Base-by-base conservation (phyloP, 2,329 filamentous ascomycete species). In the Hymenoscyphus scutula region DNA sequence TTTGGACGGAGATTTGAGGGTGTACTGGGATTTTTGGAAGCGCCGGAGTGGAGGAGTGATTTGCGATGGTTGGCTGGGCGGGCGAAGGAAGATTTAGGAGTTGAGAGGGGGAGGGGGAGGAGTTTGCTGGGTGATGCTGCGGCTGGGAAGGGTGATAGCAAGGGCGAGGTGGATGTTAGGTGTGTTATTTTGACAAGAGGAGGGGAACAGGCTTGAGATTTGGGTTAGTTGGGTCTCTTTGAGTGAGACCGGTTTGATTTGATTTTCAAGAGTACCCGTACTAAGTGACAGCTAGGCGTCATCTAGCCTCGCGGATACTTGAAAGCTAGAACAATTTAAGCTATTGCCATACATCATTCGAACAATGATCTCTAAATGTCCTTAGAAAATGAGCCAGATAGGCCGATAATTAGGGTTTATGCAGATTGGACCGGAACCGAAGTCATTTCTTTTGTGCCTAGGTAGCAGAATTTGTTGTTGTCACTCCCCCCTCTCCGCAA, bases 41-140 rank as follows among this genome's bases (percentile, higher is more conserved):
- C 59, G 13, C 70, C 69, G 1, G 59, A 63, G 55, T 70, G 69
- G 68, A 68, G 69, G 59, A 56, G 64, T 5, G 70, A 72, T 69
- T 53, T 70, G 54, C 67, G 53, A 30, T 70, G 67, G 67, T 25
- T 68, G 17, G 67, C 68, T n/a, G 58, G 65, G 38, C 58, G 63
- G 30, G 69, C 66, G 15, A 62, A 60, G 56, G 62, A 62, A 23
- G 60, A 17, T 54, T 8, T 29, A 13, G 25, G 53, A 1, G 53
- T 29, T n/a, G 25, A 54, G 25, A 6, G n/a, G 53, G 53, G 53
- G 15, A 32, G 25, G 53, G 53, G 53, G n/a, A 30, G 27, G 27
- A 30, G 51, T 15, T 15, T 27, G 25, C 15, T 27, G 51, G 23
- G 13, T 17, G 51, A 53, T 27, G 51, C 5, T 19, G 19, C 10